Base-by-base conservation (phyloP, 1,284 basidiomycete species). In the Fomitopsis betulina region DNA sequence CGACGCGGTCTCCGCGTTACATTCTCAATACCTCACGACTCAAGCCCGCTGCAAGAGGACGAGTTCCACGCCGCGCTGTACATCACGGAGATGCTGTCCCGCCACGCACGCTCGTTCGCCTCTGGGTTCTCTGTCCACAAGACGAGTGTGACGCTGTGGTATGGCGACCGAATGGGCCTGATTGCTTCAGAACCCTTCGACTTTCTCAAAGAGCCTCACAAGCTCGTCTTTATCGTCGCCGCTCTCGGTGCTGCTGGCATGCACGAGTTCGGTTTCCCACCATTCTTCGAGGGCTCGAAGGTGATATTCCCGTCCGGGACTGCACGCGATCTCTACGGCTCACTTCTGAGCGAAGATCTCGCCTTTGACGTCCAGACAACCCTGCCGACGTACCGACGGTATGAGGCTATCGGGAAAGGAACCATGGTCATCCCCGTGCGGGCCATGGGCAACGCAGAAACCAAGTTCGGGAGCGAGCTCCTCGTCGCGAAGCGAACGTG, bases 81-180 rank as follows among this genome's bases (percentile, higher is more conserved):
- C 45, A 37, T 56, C 21, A 56, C 23, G 15, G 55, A 57, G 49
- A 39, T 57, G 37, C 13, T 57, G 49, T 51, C 47, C 3, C 55
- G 39, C 23, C 21, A 27, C 17, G 23, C 33, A 8, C 47, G 55
- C 15, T 57, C 55, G 35, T 57, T 40, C 38, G 47, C 49, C 12
- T 51, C 55, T 15, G 55, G 55, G 10, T 33, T 57, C 39, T 33
- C 39, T 27, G 25, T 57, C 21, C 25, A 21, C 27, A 38, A 52
- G 21, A 51, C 49, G 9, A n/a, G 5, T 9, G 53, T 69, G 4
- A 62, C 58, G 12, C 58, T 68, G 13, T 67, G 65, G 64, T 70
- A 70, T 54, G 66, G 58, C 38, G 67, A 70, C 56, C 62, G 65
- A 9, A 57, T 63, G 45, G 64, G 65, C 30, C 55, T 62, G 8